Evolutionary conservation across 371 early-diverging fungal genomes (phyloP).

Genomic region (Rhizopus stolonifer): DNA sequence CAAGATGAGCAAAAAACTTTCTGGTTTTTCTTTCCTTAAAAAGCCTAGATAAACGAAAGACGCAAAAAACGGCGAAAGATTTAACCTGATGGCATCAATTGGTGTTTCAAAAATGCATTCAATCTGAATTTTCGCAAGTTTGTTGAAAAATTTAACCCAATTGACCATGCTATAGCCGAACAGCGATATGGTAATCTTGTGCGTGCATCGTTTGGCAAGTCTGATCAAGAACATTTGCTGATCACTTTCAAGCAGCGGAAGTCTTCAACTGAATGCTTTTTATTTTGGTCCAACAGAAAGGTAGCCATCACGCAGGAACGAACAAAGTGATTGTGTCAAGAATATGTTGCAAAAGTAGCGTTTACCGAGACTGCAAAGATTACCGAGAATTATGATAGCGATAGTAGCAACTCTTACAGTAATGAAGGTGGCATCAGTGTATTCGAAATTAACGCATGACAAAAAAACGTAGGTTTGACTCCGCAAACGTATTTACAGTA

Average conservation of each 20-base stretch:
- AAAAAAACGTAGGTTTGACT: too few species aligned
- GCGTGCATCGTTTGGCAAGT: constrained; percentile 3
- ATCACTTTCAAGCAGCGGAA: constrained; percentile 1
- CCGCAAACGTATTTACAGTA: too few species aligned
- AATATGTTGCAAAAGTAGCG: constrained; percentile 6
- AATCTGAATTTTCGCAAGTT: constrained; percentile 1
- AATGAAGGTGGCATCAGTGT: not conserved
- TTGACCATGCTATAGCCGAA: constrained; percentile 6
- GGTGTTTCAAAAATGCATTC: not conserved
- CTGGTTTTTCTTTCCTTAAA: not conserved
- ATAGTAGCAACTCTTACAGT: not conserved
- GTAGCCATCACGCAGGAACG: constrained; percentile 2
- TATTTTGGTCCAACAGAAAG: constrained; percentile 6
- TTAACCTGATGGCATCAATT: constrained; percentile 1
- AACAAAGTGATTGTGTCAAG: constrained; percentile 4
- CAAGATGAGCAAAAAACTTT: not conserved
- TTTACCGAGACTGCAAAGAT: not conserved
- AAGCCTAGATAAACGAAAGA: not conserved
- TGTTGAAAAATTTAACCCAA: constrained; percentile 6
- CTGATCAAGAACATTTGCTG: constrained; percentile 6
- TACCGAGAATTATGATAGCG: not conserved
- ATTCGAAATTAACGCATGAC: not conserved
- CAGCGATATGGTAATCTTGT: constrained; percentile 7
- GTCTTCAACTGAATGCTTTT: not conserved
- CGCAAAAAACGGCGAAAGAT: not conserved